Base-by-base conservation (phyloP, 1,139 yeast genomes). In the Kodamaea ohmeri region DNA sequence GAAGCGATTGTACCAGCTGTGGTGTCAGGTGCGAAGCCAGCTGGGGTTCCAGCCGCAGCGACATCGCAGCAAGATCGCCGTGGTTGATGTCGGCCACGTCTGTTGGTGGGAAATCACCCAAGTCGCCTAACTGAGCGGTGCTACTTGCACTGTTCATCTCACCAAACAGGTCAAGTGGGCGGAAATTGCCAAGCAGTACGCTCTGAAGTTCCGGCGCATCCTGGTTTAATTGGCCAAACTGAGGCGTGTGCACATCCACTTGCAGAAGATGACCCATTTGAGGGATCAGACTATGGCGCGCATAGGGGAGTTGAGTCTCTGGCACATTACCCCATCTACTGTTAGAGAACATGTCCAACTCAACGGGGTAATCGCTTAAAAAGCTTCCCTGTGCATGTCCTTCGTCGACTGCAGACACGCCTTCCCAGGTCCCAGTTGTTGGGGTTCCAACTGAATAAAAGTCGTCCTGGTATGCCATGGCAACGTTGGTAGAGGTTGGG, bases 341-440 rank as follows among this genome's bases (percentile, higher is more conserved):
- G n/a, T 29, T 24, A 4, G 24, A 19, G 19, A 29, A 29, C 32
- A 29, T 29, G 16, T 29, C 32, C n/a, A 29, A 17, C 9, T 29
- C 24, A n/a, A 17, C 32, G 7, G 25, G 25, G 16, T 19, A 29
- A 9, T 29, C 32, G 32, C 25, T 6, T 4, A 29, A 19, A n/a
- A 29, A n/a, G 32, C 16, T 29, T 5, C 11, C n/a, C 11, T 3
- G 16, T 4, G 25, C n/a, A 12, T 6, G 8, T 6, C 27, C 12
- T 13, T 25, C 27, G 27, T 25, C 27, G 22, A 20, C 9, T n/a
- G n/a, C 24, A 9, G 12, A 9, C 13, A 28, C 21, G n/a, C 21
- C 16, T 17, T 29, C 32, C 32, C 32, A 29, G 4, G 32, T 14
- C 11, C n/a, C 32, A 4, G 32, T 19, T 12, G 19, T 29, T 14